Evolutionary conservation across 352 stramenopile genomes (phyloP).

Genomic region (Pythium sp.): DNA sequence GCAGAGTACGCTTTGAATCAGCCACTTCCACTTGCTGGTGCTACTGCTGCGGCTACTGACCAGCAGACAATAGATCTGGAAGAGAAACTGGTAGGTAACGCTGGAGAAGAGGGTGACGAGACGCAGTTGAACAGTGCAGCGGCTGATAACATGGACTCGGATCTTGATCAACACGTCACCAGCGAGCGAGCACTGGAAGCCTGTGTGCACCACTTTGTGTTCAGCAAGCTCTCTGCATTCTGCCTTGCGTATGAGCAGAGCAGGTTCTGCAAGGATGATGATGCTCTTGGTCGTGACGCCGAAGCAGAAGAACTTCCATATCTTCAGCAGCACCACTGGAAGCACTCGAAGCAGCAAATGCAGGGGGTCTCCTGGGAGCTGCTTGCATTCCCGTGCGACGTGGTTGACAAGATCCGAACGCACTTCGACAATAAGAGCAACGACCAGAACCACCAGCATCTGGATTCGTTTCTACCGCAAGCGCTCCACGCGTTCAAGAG

Average conservation of each 20-base stretch:
- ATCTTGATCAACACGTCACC: background rate
- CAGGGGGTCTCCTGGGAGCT: constrained; percentile 14
- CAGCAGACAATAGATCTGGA: background rate
- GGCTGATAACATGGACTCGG: background rate
- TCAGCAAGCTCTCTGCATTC: constrained; percentile 4
- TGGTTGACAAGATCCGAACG: constrained; percentile 1
- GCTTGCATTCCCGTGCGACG: constrained; percentile 25
- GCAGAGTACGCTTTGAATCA: constrained; percentile 12
- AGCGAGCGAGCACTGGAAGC: constrained; percentile 3
- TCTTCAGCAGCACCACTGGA: constrained; percentile 26
- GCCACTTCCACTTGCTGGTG: background rate
- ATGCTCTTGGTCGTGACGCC: background rate
- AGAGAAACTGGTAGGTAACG: background rate
- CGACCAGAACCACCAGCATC: background rate
- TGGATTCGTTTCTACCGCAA: constrained; percentile 21
- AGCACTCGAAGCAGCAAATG: constrained; percentile 24
- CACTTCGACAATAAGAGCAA: background rate
- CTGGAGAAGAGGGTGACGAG: background rate
- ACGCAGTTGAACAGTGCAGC: background rate
- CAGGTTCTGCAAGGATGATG: background rate
- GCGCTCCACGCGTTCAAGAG: constrained; percentile 21
- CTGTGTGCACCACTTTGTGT: constrained; percentile 17
- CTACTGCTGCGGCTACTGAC: too few relatives aligned
- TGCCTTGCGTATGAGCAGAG: constrained; percentile 12
- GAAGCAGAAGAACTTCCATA: constrained; percentile 1